Base-by-base conservation (phyloP, 305 asterid species). In the Vinca major region DNA sequence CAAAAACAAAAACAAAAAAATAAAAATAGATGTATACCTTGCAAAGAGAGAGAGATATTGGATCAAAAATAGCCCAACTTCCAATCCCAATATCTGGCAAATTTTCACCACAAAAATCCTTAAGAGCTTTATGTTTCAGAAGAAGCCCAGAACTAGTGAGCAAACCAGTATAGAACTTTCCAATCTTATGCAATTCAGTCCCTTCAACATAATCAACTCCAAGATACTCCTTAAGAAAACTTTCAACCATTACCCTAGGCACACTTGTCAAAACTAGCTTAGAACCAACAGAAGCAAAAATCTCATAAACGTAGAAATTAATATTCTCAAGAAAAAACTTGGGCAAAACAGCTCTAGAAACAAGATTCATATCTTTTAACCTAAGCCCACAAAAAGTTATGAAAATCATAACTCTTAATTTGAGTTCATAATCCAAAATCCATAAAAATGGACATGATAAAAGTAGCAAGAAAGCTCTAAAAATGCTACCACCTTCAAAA, bases 201-300 rank as follows among this genome's bases (percentile, higher is more conserved):
- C 96, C 98, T 6, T 80, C 73, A 43, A 88, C 95, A 0, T 47
- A 16, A 41, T 90, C 85, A 50, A 88, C 90, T 40, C 77, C 41
- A 13, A 92, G 77, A 78, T 92, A 90, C 71, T 90, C 98, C 58
- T 83, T 88, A 2, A 90, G 73, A 72, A 92, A 92, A 4, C 86
- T 79, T 68, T 90, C 95, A n/a, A 92, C 95, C 97, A 92, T 88
- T 26, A 92, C 88, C 58, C 89, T 83, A 0, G 98, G 98, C 51
- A 88, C 84, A 60, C 81, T 74, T 0, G 97, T 92, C 40, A 90
- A 54, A 0, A 92, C 89, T 1, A 75, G 73, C 62, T 61, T 83
- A n/a, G 68, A 41, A 43, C 91, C 90, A 1, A 81, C 85, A 0
- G 93, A 74, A 8, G 71, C 84, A 45, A 90, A 41, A 2, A 82